phyloP scores from a whole-genome alignment of 2,329 filamentous ascomycete genomes.

The Gnomoniopsis smithogilvyi region DNA sequence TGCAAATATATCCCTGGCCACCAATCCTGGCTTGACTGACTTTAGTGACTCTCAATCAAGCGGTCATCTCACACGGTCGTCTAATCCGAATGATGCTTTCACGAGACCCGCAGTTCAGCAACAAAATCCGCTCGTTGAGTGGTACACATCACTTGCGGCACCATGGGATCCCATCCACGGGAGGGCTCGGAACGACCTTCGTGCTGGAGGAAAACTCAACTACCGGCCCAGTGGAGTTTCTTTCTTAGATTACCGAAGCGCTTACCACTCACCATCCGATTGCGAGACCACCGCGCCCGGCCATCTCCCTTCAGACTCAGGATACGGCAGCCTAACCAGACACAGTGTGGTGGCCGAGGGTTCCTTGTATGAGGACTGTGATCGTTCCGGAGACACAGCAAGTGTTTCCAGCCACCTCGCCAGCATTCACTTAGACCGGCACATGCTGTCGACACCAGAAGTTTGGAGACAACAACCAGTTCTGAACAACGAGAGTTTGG shows the following conservation, averaged over 20 bases:
- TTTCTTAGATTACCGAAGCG: conserved; percentile 3
- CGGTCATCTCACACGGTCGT: not conserved
- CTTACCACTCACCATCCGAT: conserved; percentile 12
- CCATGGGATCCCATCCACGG: conserved; percentile 15
- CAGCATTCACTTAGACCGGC: conserved; percentile 25
- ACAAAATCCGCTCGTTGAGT: conserved; percentile 1
- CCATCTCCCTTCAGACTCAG: conserved; percentile 40
- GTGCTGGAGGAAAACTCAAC: not conserved
- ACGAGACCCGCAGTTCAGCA: conserved; percentile 1
- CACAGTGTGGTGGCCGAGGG: conserved; percentile 40
- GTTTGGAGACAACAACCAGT: conserved; percentile 10
- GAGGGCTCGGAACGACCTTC: not conserved
- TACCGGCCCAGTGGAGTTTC: not conserved
- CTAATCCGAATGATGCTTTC: not conserved
- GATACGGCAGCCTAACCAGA: conserved; percentile 41
- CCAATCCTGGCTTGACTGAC: not conserved
- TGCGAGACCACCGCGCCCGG: conserved; percentile 27
- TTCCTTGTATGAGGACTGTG: conserved; percentile 41
- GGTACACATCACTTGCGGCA: conserved; percentile 1
- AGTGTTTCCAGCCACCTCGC: conserved; percentile 33
- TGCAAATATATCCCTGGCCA: conserved; percentile 16
- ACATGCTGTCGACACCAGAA: not conserved
- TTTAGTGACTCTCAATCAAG: conserved; percentile 8
- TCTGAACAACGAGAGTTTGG: not conserved
- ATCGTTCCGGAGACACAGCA: conserved; percentile 36